phyloP scores from a whole-genome alignment of 768 basidiomycete genomes.

The Lentinus brumalis region DNA sequence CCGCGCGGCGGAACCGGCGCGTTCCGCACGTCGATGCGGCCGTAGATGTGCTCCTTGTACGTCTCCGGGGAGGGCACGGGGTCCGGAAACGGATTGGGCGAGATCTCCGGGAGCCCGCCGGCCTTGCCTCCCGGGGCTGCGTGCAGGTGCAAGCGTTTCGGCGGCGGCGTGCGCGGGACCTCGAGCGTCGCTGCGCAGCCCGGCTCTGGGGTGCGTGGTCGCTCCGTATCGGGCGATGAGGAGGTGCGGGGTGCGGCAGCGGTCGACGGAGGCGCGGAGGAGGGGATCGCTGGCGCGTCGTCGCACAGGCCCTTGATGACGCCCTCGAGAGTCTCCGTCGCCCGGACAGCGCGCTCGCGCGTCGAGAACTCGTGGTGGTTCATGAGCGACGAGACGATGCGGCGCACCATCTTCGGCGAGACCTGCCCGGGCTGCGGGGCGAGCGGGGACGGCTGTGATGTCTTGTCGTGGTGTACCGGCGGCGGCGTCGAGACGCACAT shows the following conservation, averaged over 20 bases:
- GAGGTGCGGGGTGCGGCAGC: constrained; percentile 8
- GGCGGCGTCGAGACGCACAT: constrained; percentile 40
- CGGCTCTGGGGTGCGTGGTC: constrained; percentile 25
- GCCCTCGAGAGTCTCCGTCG: constrained; percentile 70
- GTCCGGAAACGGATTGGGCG: constrained; percentile 70
- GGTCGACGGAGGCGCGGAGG: not conserved
- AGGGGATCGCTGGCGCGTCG: constrained; percentile 35
- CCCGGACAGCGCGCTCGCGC: constrained; percentile 60
- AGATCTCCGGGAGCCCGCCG: constrained; percentile 44
- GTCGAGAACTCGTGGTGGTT: constrained; percentile 80
- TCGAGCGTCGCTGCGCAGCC: constrained; percentile 32
- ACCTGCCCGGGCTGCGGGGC: constrained; percentile 64
- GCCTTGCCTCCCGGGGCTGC: constrained; percentile 24
- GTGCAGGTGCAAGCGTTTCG: constrained; percentile 24
- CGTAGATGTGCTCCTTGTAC: constrained; percentile 63
- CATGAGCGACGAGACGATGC: constrained; percentile 68
- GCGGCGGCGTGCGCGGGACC: constrained; percentile 55
- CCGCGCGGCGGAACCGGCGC: constrained; percentile 34
- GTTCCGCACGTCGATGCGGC: constrained; percentile 56
- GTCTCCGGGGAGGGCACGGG: constrained; percentile 62
- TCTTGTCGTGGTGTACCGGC: not conserved
- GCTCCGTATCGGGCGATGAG: constrained; percentile 1
- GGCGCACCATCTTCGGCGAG: constrained; percentile 63
- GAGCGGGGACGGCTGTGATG: constrained; percentile 42
- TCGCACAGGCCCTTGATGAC: constrained; percentile 74